Base-by-base conservation (phyloP, 345 rosid genomes). In the Melaleuca quinquenervia region DNA sequence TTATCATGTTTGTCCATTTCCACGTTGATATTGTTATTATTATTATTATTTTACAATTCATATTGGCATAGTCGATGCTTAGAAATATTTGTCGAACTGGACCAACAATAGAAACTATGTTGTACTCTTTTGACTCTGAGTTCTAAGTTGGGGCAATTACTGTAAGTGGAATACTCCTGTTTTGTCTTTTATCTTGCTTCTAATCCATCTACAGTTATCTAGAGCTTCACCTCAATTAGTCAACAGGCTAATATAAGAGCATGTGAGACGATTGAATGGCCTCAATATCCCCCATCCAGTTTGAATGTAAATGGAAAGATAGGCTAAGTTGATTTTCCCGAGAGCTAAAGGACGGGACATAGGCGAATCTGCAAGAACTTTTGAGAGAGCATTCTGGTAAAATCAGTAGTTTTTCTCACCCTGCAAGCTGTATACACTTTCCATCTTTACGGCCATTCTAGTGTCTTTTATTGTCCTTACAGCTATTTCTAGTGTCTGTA, bases 201-300 rank as follows among this genome's bases (percentile, higher is more conserved):
- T 48, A 70, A 36, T 70, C 80, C 80, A 9, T 26, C 49, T 85
- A 52, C 93, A 95, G 98, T 83, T 94, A 80, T n/a, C 88, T 16
- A 95, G 94, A 32, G 97, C 95, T 82, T 91, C 96, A 41, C 91
- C 94, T 2, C 97, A 95, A 85, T 93, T 95, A 70, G 91, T 93
- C 86, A 92, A 86, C 89, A 90, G 93, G 91, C 90, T 94, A 84
- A 92, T 95, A 89, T 97, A 97, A 1, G 96, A 93, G 89, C 94
- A 95, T 50, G 83, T 91, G 52, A 92, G 93, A 87, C 89, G 93
- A 87, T 91, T 88, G 86, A 90, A 86, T 78, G 92, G 87, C 85
- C 87, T 90, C 45, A 89, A 85, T 85, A 87, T 90, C 74, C 84
- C 88, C 22, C 88, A 88, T 84, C 89, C 89, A 16, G 84, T 89